Evolutionary conservation across 345 rosid species (phyloP).

Genomic region (Gossypium raimondii): DNA sequence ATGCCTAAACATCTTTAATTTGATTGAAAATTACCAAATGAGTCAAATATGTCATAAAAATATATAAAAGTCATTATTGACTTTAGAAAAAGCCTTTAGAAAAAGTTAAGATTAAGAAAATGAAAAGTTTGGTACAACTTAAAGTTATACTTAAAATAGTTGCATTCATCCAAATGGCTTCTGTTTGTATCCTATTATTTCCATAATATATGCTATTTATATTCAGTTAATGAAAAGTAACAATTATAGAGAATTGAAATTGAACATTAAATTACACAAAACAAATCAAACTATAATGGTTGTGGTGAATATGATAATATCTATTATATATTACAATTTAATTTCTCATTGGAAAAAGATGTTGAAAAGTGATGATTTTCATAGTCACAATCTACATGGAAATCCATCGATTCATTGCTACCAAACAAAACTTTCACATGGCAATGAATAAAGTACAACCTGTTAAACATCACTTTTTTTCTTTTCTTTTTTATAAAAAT

Average conservation of each 20-base stretch:
- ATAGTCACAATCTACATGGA: slow-evolving; percentile 41
- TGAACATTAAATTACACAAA: too few relatives aligned
- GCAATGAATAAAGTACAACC: slow-evolving; percentile 18
- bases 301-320: too few relatives aligned
- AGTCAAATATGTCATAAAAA: not conserved
- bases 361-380: slow-evolving; percentile 6
- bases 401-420: slow-evolving; percentile 33
- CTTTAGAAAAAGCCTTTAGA: not conserved
- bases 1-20: not conserved
- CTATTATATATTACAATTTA: too few relatives aligned
- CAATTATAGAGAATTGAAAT: not conserved
- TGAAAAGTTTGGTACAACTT: not conserved
- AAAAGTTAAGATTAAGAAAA: too few relatives aligned
- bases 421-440: slow-evolving; percentile 45
- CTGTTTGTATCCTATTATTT: not conserved
- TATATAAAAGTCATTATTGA: not conserved
- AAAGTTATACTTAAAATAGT: not conserved
- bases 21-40: not conserved
- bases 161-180: not conserved
- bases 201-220: not conserved
- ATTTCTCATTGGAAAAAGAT: not conserved
- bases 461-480: slow-evolving; percentile 2
- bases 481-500: too few relatives aligned
- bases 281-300: too few relatives aligned
- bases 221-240: not conserved